Conservation (phyloP, 768 basidiomycete species). For the Naganishia randhawae region DNA sequence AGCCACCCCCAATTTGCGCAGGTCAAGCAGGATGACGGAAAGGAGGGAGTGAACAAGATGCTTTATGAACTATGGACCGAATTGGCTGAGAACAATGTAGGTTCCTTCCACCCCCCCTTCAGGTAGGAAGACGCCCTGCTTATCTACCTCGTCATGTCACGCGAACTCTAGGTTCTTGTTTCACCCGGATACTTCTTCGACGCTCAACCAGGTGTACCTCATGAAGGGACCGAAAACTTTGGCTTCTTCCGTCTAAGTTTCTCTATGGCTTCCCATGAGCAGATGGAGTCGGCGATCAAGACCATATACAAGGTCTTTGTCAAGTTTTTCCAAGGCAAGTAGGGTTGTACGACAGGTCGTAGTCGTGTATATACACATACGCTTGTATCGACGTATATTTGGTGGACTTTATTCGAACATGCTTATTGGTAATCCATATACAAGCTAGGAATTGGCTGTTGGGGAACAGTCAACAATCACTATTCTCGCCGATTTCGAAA, state of each 20-base stretch:
- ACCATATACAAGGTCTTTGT: constrained; percentile 42
- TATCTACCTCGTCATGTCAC: not conserved
- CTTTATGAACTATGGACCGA: constrained; percentile 60
- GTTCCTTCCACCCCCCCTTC: not conserved
- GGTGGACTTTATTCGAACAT: not conserved
- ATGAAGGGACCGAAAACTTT: constrained; percentile 40
- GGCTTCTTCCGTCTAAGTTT: constrained; percentile 51
- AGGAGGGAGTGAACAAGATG: constrained; percentile 46
- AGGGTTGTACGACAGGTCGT: not conserved
- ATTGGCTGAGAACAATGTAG: constrained; percentile 51
- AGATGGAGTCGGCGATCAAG: constrained; percentile 40
- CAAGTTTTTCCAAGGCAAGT: constrained; percentile 41
- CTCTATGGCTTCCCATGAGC: constrained; percentile 48
- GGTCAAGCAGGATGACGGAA: constrained; percentile 39
- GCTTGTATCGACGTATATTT: not conserved
- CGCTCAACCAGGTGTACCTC: constrained; percentile 34
- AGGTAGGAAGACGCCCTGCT: too few relatives aligned
- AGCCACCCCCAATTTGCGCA: constrained; percentile 55
- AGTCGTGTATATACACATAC: not conserved
- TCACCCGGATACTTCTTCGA: constrained; percentile 60
- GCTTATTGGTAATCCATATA: too few relatives aligned
- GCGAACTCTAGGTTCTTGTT: constrained; percentile 56
- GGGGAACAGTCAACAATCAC: too few relatives aligned
- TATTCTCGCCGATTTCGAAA: too few relatives aligned
- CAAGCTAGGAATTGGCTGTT: too few relatives aligned